phyloP scores from a whole-genome alignment of 2,329 filamentous ascomycete species.

The Phaeosphaeria sp. region DNA sequence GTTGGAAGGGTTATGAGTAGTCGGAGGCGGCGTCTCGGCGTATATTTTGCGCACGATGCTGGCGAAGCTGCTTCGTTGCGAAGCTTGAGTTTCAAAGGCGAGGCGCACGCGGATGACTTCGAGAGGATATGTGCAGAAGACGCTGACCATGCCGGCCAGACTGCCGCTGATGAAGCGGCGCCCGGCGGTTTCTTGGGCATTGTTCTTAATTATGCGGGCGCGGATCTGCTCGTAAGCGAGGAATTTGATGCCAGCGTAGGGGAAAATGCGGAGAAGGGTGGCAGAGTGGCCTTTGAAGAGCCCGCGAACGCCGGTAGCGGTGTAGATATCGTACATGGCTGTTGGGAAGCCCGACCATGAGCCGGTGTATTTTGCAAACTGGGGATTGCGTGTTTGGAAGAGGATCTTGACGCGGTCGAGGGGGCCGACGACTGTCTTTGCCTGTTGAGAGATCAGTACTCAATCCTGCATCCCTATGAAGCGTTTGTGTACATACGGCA shows the following conservation, averaged over 20 bases:
- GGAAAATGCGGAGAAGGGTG: conserved; percentile 91
- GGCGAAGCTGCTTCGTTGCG: conserved; percentile 72
- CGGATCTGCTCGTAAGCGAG: conserved; percentile 97
- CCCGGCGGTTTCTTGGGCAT: conserved; percentile 77
- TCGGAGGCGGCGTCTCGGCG: conserved; percentile 65
- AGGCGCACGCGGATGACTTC: conserved; percentile 92
- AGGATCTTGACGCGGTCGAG: conserved; percentile 98
- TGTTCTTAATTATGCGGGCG: conserved; percentile 73
- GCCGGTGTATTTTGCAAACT: conserved; percentile 90
- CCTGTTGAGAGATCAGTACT: conserved; percentile 63
- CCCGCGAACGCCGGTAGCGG: conserved; percentile 73
- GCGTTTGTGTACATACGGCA: conserved; percentile 66
- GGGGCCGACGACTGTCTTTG: conserved; percentile 93
- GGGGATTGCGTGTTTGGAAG: conserved; percentile 93
- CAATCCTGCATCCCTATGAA: background rate
- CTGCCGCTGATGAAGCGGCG: conserved; percentile 77
- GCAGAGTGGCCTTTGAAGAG: conserved; percentile 94
- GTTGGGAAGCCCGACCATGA: conserved; percentile 84
- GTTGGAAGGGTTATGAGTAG: conserved; percentile 36
- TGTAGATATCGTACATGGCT: conserved; percentile 85
- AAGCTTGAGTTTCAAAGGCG: conserved; percentile 88
- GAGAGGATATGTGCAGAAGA: conserved; percentile 95
- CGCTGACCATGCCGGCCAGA: conserved; percentile 82
- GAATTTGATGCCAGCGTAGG: conserved; percentile 97
- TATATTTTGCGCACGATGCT: conserved; percentile 88